A percentile compares a stretch with the other conserved stretches of the same genome.
Conservation (phyloP, 805 yeast genomes). For the Yamadazyma olivae region DNA sequence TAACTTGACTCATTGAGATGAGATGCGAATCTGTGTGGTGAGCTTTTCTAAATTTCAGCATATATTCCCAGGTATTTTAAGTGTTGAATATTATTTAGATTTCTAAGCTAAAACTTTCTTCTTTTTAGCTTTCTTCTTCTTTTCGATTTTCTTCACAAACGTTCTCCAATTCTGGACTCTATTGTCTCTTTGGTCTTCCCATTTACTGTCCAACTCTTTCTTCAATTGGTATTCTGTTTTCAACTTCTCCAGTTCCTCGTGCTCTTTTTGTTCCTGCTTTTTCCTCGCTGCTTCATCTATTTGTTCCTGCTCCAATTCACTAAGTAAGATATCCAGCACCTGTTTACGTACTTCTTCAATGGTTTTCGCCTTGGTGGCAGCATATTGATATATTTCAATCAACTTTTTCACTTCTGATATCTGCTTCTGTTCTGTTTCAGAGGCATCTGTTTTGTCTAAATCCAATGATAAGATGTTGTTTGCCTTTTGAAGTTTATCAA, state of each 20-base stretch:
- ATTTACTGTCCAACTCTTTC: slow-evolving; percentile 41
- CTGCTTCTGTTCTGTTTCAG: slow-evolving; percentile 9
- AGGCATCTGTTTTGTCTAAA: slow-evolving; percentile 7
- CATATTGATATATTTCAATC: slow-evolving; percentile 27
- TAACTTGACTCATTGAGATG: not conserved
- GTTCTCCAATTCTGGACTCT: slow-evolving; percentile 61
- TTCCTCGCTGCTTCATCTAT: slow-evolving; percentile 20
- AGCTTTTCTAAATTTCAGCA: too few species aligned
- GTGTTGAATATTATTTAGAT: too few species aligned
- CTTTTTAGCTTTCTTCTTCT: slow-evolving; percentile 45
- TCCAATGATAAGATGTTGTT: slow-evolving; percentile 27
- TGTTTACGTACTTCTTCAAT: slow-evolving; percentile 23
- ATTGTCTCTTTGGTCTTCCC: slow-evolving; percentile 61
- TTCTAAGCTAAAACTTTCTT: slow-evolving; percentile 15
- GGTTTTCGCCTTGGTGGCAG: not conserved
- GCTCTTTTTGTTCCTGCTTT: slow-evolving; percentile 26
- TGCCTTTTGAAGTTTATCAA: slow-evolving; percentile 57
- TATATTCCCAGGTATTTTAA: too few species aligned
- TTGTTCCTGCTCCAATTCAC: slow-evolving; percentile 27
- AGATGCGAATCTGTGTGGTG: not conserved
- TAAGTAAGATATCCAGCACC: slow-evolving; percentile 45
- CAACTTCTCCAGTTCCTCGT: slow-evolving; percentile 25
- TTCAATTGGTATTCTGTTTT: slow-evolving; percentile 40
- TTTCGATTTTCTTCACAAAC: slow-evolving; percentile 38
- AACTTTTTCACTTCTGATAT: slow-evolving; percentile 20